phyloP scores from a whole-genome alignment of 1,284 basidiomycete species.

The Trichosporon sp. region DNA sequence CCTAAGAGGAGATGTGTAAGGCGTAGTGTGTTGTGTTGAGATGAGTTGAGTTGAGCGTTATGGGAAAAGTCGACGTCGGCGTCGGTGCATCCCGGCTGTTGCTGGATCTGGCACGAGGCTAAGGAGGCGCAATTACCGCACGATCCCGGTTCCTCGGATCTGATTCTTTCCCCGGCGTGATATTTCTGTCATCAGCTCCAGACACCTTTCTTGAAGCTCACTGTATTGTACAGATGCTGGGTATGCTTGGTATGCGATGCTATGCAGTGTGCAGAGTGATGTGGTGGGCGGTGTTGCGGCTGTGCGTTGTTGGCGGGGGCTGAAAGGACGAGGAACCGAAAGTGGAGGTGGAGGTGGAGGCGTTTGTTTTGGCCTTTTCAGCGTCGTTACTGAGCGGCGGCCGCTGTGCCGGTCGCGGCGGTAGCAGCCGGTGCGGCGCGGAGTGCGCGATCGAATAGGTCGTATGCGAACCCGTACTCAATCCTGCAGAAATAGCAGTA shows the following conservation, averaged over 20 bases:
- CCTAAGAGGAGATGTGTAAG: not conserved
- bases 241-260: not conserved
- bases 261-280: not conserved
- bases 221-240: not conserved
- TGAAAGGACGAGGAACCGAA: not conserved
- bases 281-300: not conserved
- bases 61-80: not conserved
- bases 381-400: not conserved
- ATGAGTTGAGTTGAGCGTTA: not conserved
- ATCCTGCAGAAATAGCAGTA: constrained; percentile 15
- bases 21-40: not conserved
- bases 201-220: not conserved
- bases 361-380: not conserved
- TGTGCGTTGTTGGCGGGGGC: not conserved
- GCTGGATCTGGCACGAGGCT: not conserved
- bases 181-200: not conserved
- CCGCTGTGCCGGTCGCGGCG: too few relatives aligned
- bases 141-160: not conserved
- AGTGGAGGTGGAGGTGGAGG: constrained; percentile 13
- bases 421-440: not conserved
- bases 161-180: not conserved
- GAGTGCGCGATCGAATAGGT: not conserved
- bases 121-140: not conserved
- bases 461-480: constrained; percentile 12
- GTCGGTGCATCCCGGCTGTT: too few relatives aligned